These are phyloP conservation scores for Acanthamoeba healyi DNA, from an alignment of 208 protist genomes.

Conservation along the genomic window DNA sequence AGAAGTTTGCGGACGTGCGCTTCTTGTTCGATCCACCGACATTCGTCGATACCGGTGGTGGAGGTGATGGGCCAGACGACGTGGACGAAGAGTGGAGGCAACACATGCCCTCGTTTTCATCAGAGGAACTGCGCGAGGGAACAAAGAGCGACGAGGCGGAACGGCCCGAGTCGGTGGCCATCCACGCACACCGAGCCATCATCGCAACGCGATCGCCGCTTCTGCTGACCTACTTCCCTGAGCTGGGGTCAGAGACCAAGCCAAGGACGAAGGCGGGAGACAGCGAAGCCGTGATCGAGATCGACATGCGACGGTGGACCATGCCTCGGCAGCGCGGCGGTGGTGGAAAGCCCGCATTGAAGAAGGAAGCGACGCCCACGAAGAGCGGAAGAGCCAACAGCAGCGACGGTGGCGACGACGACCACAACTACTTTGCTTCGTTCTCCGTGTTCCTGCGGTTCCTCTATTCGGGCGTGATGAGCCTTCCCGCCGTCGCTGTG, in stretches of 20 bases:
- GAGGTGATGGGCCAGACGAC: neutral
- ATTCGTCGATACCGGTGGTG: neutral
- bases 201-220: slow-evolving; percentile 2
- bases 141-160: neutral
- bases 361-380: neutral
- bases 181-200: slow-evolving; percentile 37
- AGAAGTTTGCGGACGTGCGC: slow-evolving; percentile 12
- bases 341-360: neutral
- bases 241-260: neutral
- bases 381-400: neutral
- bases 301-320: slow-evolving; percentile 16
- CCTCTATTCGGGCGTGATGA: slow-evolving; percentile 31
- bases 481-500: neutral
- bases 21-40: neutral
- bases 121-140: neutral
- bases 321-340: neutral
- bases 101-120: neutral
- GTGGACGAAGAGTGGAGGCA: neutral
- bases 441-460: slow-evolving; percentile 21
- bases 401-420: neutral
- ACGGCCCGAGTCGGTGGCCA: neutral
- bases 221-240: neutral
- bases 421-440: neutral
- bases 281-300: neutral
- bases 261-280: neutral